phyloP scores from a whole-genome alignment of 2,329 filamentous ascomycete genomes.

The Colletotrichum sp. region DNA sequence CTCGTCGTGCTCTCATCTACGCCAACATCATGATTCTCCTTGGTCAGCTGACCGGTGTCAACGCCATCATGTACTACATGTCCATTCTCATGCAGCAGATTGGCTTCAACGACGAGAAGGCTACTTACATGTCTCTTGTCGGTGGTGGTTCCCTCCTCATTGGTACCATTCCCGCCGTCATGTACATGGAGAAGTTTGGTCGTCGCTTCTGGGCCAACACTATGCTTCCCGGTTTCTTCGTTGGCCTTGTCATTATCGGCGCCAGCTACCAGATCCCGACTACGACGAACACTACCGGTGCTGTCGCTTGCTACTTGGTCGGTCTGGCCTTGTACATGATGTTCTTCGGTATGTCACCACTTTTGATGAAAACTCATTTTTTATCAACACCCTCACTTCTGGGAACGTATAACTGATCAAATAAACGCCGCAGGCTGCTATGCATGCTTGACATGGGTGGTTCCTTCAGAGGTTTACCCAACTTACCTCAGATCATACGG shows the following conservation, averaged over 20 bases:
- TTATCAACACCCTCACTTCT: neutral
- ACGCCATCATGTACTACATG: constrained; percentile 78
- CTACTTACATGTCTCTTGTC: constrained; percentile 78
- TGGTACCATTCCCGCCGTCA: constrained; percentile 71
- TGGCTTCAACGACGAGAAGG: constrained; percentile 65
- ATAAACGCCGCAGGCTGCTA: constrained; percentile 54
- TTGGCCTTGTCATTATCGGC: constrained; percentile 72
- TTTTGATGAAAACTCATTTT: neutral
- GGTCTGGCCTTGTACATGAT: constrained; percentile 73
- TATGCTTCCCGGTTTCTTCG: constrained; percentile 75
- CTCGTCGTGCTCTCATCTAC: constrained; percentile 69
- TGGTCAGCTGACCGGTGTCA: constrained; percentile 74
- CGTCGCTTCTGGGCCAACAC: constrained; percentile 77
- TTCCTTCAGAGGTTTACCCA: constrained; percentile 74
- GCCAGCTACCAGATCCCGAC: constrained; percentile 63
- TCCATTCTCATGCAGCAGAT: constrained; percentile 68
- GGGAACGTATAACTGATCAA: no score
- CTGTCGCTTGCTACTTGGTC: constrained; percentile 67
- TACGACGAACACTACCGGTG: constrained; percentile 47
- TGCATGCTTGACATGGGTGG: constrained; percentile 68
- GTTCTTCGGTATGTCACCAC: constrained; percentile 55
- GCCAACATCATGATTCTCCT: constrained; percentile 74
- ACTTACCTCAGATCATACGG: constrained; percentile 76
- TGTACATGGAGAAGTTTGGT: constrained; percentile 75
- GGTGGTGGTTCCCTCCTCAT: constrained; percentile 71